Evolutionary conservation across 1,139 yeast genomes (phyloP), one percentile per base, ranked within the genome.

Genomic region (Taphrina flavorubra): DNA sequence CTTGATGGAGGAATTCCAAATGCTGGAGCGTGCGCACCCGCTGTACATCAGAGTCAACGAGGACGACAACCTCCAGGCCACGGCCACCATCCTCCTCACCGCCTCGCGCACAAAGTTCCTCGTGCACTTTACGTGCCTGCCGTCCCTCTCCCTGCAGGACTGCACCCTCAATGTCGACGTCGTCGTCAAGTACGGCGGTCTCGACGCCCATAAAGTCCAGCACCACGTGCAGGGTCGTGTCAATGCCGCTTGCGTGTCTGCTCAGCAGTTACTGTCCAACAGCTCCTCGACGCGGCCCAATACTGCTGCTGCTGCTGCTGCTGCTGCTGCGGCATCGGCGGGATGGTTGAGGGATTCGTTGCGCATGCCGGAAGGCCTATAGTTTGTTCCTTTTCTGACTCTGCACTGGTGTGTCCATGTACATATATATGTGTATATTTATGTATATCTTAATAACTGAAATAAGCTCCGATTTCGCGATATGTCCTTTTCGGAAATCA

Each of bases 351-450:
- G 42, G 46, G 67, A 63, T 14, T 53, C 61, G 13, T 25, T 63
- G 39, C 55, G 53, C 31, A 55, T 63, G 67, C 67, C 67, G 16
- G 67, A 63, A 14, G 67, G 67, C 1, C 61, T 63, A 1, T 63
- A 42, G 37, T 6, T 1, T 10, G 16, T 42, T 10, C 14, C 5
- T 16, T 14, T 44, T 6, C 6, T 3, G 6, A 2, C 42, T 14
- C 2, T 6, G 42, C 1, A 4, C 2, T 39, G 2, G 42, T 3
- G 2, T 2, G 11, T 6, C n/a, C 2, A 44, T 5, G 1, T 13
- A 18, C 2, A 44, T 14, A n/a, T 44, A 44, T 44, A 44, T 10
- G 11, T 44, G 6, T n/a, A n/a, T 5, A 2, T n/a, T n/a, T n/a
- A n/a, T n/a, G n/a, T n/a, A n/a, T n/a, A n/a, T n/a, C n/a, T n/a